Conservation (phyloP, 2,329 filamentous ascomycete genomes). For the Tolypocladium tropicale region DNA sequence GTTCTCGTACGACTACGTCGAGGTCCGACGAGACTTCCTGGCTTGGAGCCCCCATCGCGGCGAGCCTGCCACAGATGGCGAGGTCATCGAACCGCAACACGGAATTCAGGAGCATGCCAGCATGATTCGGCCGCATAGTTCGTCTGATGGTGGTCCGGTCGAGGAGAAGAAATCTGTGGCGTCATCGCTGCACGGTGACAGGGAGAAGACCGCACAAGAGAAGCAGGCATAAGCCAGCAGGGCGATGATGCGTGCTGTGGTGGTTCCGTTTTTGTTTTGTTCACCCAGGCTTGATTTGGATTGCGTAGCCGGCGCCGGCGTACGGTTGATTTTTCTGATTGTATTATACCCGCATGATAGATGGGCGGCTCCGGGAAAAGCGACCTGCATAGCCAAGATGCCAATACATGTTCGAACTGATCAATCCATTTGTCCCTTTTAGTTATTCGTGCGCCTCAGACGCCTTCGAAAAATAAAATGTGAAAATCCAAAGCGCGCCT, state of each 20-base stretch:
- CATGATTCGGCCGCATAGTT: constrained; percentile 20
- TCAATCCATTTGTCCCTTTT: neutral
- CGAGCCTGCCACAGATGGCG: constrained; percentile 49
- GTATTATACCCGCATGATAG: constrained; percentile 2
- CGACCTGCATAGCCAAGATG: neutral
- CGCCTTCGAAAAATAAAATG: neutral
- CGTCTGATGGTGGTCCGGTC: constrained; percentile 5
- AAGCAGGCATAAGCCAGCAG: constrained; percentile 1
- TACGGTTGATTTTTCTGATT: neutral
- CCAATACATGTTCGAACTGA: neutral
- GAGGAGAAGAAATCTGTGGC: constrained; percentile 5
- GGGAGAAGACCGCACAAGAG: neutral
- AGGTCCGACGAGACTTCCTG: constrained; percentile 79
- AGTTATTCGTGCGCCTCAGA: neutral
- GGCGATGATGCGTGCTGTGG: neutral
- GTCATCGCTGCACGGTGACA: constrained; percentile 6
- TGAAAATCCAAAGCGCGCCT: neutral
- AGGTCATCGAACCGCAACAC: constrained; percentile 54
- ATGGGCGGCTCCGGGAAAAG: neutral
- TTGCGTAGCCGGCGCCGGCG: constrained; percentile 8
- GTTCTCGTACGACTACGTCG: constrained; percentile 84
- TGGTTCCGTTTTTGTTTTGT: neutral
- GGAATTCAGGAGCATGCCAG: constrained; percentile 57
- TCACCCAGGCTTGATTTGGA: neutral
- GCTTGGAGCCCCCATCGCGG: constrained; percentile 72